These are phyloP conservation scores for Epichloe bromicola DNA, from an alignment of 2,329 filamentous ascomycete genomes.

Conservation along the genomic window DNA sequence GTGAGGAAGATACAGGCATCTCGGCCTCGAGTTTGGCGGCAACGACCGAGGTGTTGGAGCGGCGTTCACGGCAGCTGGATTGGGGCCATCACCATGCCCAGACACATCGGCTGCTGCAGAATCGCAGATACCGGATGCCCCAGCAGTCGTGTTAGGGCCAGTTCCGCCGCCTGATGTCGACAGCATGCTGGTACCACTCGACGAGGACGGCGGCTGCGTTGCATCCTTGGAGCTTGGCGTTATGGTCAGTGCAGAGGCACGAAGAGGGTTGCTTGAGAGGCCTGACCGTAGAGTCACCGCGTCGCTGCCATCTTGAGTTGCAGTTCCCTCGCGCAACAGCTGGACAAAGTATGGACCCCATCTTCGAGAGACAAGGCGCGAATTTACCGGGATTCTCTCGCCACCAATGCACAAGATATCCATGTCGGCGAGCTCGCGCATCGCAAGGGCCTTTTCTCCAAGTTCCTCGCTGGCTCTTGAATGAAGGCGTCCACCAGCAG, in stretches of 20 bases:
- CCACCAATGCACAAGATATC: slow-evolving; percentile 86
- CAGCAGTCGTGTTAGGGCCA: neutral
- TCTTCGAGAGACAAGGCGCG: slow-evolving; percentile 68
- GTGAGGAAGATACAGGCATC: slow-evolving; percentile 86
- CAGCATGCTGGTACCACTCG: slow-evolving; percentile 28
- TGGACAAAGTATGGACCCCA: slow-evolving; percentile 97
- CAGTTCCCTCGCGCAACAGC: slow-evolving; percentile 68
- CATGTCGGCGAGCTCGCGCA: slow-evolving; percentile 91
- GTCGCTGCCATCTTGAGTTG: slow-evolving; percentile 60
- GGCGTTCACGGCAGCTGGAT: slow-evolving; percentile 32
- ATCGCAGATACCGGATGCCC: slow-evolving; percentile 21
- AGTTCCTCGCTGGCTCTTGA: slow-evolving; percentile 72
- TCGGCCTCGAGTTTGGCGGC: slow-evolving; percentile 54
- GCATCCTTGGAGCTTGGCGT: slow-evolving; percentile 50
- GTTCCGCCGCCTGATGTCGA: slow-evolving; percentile 18
- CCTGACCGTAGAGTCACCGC: slow-evolving; percentile 60
- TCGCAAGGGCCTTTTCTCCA: slow-evolving; percentile 62
- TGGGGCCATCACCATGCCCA: slow-evolving; percentile 29
- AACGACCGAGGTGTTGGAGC: slow-evolving; percentile 44
- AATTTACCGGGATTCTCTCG: slow-evolving; percentile 88
- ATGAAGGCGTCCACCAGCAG: slow-evolving; percentile 63
- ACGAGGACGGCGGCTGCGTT: slow-evolving; percentile 28
- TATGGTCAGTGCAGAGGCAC: slow-evolving; percentile 77
- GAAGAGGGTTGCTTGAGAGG: slow-evolving; percentile 41
- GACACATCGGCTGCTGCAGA: slow-evolving; percentile 21